Base-by-base conservation (phyloP, 352 stramenopile species). In the Phytophthora pluvialis region DNA sequence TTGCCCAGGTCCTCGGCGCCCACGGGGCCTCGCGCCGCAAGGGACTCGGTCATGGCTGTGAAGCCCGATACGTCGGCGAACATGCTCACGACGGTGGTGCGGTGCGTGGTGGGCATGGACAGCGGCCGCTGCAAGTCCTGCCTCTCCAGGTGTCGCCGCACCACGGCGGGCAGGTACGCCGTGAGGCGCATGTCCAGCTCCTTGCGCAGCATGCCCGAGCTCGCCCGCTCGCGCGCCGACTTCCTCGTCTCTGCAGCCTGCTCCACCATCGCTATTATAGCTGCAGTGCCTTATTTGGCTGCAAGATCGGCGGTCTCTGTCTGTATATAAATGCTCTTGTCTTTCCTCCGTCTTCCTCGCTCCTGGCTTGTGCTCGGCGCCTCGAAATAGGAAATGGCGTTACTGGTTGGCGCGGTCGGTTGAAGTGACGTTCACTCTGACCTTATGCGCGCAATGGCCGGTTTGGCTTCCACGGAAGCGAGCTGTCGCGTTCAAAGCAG, bases 61-160 rank as follows among this genome's bases (percentile, higher is more conserved):
- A 98, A 98, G 26, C 94, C 93, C 35, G 89, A 97, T 32, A 98
- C 93, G 58, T 98, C 94, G 26, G 91, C 93, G 61, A 98, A 98
- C 77, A 98, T 93, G 57, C 81, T 95, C 28, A 98, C 93, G 31
- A 90, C 86, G 15, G 63, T 91, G 11, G 73, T 84, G 55, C 85
- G 63, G 67, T 96, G 88, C 6, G 83, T 94, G 28, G 85, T 84
- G 3, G 88, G 88, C 46, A 96, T 73, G 26, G 55, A 43, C 44
- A 81, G 60, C 29, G 67, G 58, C 25, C 51, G 62, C 7, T 68
- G 56, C 53, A 76, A 63, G 55, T 85, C 73, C 49, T 88, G 80
- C 3, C 71, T 73, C 74, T 96, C 88, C 13, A 96, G 54, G 48
- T 91, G 82, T 3, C 86, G 79, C 2, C 88, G 84, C 59, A 96